Base-by-base conservation (phyloP, 306 rosid species). In the Quercus aquifolioides region DNA sequence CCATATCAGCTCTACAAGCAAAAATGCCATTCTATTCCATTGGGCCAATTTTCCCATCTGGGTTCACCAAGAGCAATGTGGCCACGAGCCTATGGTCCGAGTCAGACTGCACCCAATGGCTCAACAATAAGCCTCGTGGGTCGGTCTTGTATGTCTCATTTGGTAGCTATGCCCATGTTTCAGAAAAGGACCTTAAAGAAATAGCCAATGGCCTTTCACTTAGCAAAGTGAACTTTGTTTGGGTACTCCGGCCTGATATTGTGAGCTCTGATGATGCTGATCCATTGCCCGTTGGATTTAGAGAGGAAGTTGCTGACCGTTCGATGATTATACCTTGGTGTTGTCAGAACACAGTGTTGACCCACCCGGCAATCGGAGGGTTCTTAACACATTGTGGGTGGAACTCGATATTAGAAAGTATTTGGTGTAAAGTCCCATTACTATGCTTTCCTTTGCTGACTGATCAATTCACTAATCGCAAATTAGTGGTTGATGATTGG, bases 51-150 rank as follows among this genome's bases (percentile, higher is more conserved):
- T 87, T 89, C 75, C 91, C 91, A 19, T 6, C 56, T 6, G 78
- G 82, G 26, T 85, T 87, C 84, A 74, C 81, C 73, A 85, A 80
- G 58, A 85, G 76, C 81, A 12, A 71, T 0, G 89, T 81, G 17
- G 55, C 87, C n/a, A 87, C 93, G 4, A 91, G 89, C 78, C 88
- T 91, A 26, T 89, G 93, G 96, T 30, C 86, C 80, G 88, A 91
- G 87, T 86, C 88, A 0, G 81, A 89, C 67, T 86, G 90, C 88
- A 82, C 83, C 82, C 79, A 87, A 0, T 89, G 96, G 96, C 91
- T 91, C 79, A 7, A 84, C 41, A 57, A 85, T 69, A 89, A 79
- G 76, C 88, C 87, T 26, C 58, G 68, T 1, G 87, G 62, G 69
- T 91, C 93, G 4, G 96, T 87, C 21, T 74, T 89, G 28, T 91